A percentile compares a stretch with the other conserved stretches of the same genome.
phyloP scores from a whole-genome alignment of 1,139 yeast genomes.

The Saccharomycopsis phalli region DNA sequence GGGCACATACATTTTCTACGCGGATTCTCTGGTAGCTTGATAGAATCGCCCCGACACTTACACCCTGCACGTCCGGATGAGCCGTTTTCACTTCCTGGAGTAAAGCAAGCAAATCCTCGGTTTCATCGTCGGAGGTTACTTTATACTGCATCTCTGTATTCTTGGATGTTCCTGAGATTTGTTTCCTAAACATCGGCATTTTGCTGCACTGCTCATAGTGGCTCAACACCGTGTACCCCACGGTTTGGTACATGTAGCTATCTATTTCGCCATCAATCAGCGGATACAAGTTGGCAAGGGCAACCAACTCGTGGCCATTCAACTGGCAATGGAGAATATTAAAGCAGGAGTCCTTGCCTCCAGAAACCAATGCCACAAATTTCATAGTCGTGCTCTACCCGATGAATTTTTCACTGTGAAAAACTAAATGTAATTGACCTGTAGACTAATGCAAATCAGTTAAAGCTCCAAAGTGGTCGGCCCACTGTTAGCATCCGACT shows the following conservation, averaged over 20 bases:
- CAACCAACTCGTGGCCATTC: constrained; percentile 76
- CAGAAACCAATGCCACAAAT: constrained; percentile 84
- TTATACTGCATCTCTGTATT: constrained; percentile 64
- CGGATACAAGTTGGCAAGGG: constrained; percentile 81
- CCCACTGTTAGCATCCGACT: no score
- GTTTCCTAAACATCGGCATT: constrained; percentile 70
- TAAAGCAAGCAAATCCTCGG: constrained; percentile 63
- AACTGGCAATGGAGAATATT: constrained; percentile 76
- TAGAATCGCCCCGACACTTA: constrained; percentile 90
- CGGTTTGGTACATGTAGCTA: constrained; percentile 96
- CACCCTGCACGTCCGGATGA: constrained; percentile 75
- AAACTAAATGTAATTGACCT: no score
- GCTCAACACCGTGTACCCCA: constrained; percentile 78
- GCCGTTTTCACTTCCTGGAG: constrained; percentile 36
- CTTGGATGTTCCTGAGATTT: constrained; percentile 53
- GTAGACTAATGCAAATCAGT: no score
- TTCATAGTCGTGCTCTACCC: no score
- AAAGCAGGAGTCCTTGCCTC: constrained; percentile 93
- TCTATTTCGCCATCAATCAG: constrained; percentile 42
- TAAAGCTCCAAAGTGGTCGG: no score
- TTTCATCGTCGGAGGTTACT: constrained; percentile 64
- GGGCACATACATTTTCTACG: constrained; percentile 80
- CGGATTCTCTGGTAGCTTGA: constrained; percentile 90
- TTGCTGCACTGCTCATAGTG: constrained; percentile 62
- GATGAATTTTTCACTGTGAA: no score